Evolutionary conservation across 2,329 filamentous ascomycete genomes (phyloP).

Genomic region (Teratosphaeria destructans): DNA sequence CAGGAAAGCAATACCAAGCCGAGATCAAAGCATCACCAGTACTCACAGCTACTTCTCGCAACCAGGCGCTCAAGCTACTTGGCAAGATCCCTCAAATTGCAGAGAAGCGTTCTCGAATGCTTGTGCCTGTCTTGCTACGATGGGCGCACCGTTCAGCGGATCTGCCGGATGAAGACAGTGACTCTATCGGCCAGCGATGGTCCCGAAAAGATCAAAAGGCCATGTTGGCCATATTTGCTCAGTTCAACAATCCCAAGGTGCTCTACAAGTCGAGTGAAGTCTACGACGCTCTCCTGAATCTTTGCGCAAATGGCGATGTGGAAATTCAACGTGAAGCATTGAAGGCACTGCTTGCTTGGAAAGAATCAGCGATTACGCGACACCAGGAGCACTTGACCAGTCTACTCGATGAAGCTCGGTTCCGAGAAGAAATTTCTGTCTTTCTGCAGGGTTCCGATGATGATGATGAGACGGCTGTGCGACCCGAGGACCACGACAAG

Average conservation of each 20-base stretch:
- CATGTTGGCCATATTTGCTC: constrained; percentile 68
- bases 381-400: constrained; percentile 82
- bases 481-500: constrained; percentile 60
- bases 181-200: constrained; percentile 39
- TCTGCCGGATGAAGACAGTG: constrained; percentile 11
- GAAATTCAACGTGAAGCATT: constrained; percentile 81
- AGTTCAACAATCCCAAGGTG: constrained; percentile 78
- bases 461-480: constrained; percentile 47
- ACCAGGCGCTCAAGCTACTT: constrained; percentile 71
- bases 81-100: constrained; percentile 63
- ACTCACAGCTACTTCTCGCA: constrained; percentile 34
- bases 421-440: constrained; percentile 86
- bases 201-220: constrained; percentile 71
- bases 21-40: constrained; percentile 7
- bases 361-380: constrained; percentile 59
- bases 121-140: constrained; percentile 76
- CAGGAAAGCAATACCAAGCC: constrained; percentile 9
- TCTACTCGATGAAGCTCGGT: constrained; percentile 78
- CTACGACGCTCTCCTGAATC: constrained; percentile 59
- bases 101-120: constrained; percentile 72
- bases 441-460: constrained; percentile 50
- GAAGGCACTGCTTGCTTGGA: constrained; percentile 83
- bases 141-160: constrained; percentile 55
- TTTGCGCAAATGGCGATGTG: constrained; percentile 78
- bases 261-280: constrained; percentile 70